Base-by-base conservation (phyloP, 2,329 filamentous ascomycete genomes). In the Ramularia collo-cygni region DNA sequence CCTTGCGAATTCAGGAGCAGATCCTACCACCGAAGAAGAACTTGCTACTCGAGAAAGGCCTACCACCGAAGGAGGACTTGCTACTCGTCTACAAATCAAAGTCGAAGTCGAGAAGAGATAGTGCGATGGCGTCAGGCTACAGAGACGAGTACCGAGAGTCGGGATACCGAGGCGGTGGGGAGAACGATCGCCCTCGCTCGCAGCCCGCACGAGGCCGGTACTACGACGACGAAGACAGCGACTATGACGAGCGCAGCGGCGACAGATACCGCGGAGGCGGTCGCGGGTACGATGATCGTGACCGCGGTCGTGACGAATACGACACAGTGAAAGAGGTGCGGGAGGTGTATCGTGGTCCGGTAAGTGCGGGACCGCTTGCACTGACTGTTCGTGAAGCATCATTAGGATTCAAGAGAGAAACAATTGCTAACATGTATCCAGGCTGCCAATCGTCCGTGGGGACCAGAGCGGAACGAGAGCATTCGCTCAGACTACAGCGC, bases 171-270 rank as follows among this genome's bases (percentile, higher is more conserved):
- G 17, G 19, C 31, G 29, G 29, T 10, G 17, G 17, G 8, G 31
- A 33, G 3, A 16, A 19, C 31, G 10, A 16, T 13, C 55, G 55
- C 16, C 40, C 55, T 18, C 51, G 54, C 42, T 52, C 47, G 34
- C 53, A 58, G 31, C 54, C 57, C 8, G 50, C 55, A 12, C 38
- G 48, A 14, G 46, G 42, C 28, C 38, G 48, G 28, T 54, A 55
- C 44, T 56, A 59, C 41, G 48, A 55, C 33, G 52, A 56, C 38
- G 52, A 51, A 12, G 55, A 55, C 28, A 57, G 54, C 45, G 56
- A 58, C 43, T 56, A 58, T 33, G 54, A 57, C 27, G 57, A 60
- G 40, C 54, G 54, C 13, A 47, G 40, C 27, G 52, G 53, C 19
- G 35, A 49, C 33, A 33, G 51, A 19, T 43, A 52, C 40, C 44